phyloP scores from a whole-genome alignment of 164 flowering plant genomes.

The Hamamelis virginiana region DNA sequence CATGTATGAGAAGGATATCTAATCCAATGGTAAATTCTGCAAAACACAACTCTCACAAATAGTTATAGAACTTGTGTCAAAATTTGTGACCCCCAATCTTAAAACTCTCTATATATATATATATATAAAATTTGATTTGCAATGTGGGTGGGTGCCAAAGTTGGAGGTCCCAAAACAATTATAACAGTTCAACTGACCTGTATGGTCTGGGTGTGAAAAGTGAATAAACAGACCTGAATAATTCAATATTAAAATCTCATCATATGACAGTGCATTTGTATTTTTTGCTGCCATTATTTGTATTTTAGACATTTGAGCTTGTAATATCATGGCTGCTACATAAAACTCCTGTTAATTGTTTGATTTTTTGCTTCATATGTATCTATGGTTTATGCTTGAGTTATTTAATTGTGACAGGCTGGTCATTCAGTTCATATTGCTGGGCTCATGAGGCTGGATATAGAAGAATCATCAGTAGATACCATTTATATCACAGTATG shows the following conservation, averaged over 20 bases:
- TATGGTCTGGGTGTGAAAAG: neutral
- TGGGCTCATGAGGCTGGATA: constrained; percentile 79
- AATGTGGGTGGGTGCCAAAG: neutral
- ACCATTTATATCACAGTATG: constrained; percentile 62
- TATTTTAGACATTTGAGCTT: neutral
- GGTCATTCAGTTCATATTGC: constrained; percentile 91
- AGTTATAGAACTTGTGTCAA: too few species aligned
- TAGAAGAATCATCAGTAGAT: constrained; percentile 51
- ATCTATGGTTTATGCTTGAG: neutral
- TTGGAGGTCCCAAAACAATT: neutral
- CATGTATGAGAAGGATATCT: too few species aligned
- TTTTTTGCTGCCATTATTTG: neutral
- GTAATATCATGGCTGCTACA: too few species aligned
- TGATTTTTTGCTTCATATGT: neutral
- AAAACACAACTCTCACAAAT: too few species aligned
- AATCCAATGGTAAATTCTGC: too few species aligned
- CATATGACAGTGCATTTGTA: too few species aligned
- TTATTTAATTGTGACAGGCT: constrained; percentile 39
- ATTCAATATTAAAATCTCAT: neutral
- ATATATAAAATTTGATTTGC: too few species aligned
- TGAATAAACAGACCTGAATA: neutral
- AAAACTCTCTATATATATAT: too few species aligned
- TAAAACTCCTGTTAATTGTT: too few species aligned
- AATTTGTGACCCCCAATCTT: too few species aligned
- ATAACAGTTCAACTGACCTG: neutral